Evolutionary conservation across 2,329 filamentous ascomycete species (phyloP).

Genomic region (Fusarium lyarnte): DNA sequence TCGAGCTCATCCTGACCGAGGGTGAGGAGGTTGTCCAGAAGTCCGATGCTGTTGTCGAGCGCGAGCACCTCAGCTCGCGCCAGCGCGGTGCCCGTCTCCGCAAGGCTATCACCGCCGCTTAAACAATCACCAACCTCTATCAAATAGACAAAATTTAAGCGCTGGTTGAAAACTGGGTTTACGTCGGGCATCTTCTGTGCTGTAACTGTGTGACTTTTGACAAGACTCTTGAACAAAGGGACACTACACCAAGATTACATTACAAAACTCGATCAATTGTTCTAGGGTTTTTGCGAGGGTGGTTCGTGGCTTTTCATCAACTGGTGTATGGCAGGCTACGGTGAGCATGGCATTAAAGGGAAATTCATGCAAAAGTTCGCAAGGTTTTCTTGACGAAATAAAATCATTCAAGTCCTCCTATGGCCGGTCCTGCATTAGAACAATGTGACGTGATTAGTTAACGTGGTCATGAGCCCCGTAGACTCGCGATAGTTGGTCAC

Average conservation of each 20-base stretch:
- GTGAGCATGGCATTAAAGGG: slow-evolving; percentile 53
- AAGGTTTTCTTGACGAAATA: slow-evolving; percentile 51
- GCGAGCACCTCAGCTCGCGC: slow-evolving; percentile 85
- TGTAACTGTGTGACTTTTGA: slow-evolving; percentile 34
- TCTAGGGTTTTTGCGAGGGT: slow-evolving; percentile 46
- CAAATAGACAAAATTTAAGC: slow-evolving; percentile 39
- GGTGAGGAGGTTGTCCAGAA: slow-evolving; percentile 96
- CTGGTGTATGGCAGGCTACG: slow-evolving; percentile 52
- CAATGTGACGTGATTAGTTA: neutral
- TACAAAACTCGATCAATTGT: slow-evolving; percentile 38
- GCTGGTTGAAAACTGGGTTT: slow-evolving; percentile 39
- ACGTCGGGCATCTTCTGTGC: slow-evolving; percentile 36
- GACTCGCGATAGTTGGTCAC: neutral
- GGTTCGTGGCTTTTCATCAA: slow-evolving; percentile 54
- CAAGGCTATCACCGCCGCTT: slow-evolving; percentile 73
- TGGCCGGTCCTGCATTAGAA: slow-evolving; percentile 2
- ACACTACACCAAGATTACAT: slow-evolving; percentile 28
- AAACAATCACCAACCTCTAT: slow-evolving; percentile 47
- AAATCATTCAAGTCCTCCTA: slow-evolving; percentile 49
- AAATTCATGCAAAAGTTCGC: slow-evolving; percentile 51
- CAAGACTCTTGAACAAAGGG: slow-evolving; percentile 25
- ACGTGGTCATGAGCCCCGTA: neutral
- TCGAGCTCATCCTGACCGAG: slow-evolving; percentile 99
- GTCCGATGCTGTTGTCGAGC: slow-evolving; percentile 81
- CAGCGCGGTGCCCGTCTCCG: slow-evolving; percentile 81